Conservation (phyloP, 805 yeast genomes). For the Blastobotrys americana region DNA sequence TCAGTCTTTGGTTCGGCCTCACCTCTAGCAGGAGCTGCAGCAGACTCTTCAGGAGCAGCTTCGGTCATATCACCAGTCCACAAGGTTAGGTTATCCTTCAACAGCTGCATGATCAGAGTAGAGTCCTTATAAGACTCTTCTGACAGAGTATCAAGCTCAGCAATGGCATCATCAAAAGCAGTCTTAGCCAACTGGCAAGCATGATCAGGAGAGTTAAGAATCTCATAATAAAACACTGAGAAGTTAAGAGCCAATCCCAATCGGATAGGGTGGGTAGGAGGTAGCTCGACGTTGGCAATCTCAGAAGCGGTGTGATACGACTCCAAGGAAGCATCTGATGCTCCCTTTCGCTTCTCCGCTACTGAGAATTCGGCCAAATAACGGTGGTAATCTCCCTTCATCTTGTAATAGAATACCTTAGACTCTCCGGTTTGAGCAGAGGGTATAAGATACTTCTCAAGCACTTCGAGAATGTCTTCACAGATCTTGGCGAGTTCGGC, state of each 20-base stretch:
- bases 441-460: constrained; percentile 85
- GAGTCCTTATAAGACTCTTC: constrained; percentile 99
- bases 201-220: constrained; percentile 95
- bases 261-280: constrained; percentile 98
- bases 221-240: constrained; percentile 97
- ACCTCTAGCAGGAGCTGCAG: constrained; percentile 17
- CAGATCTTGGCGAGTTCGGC: constrained; percentile 86
- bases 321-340: constrained; percentile 87
- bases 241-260: constrained; percentile 96
- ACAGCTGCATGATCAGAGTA: constrained; percentile 96
- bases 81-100: constrained; percentile 95
- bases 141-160: constrained; percentile 93
- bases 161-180: constrained; percentile 98
- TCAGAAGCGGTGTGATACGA: constrained; percentile 94
- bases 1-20: constrained; percentile 14
- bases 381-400: constrained; percentile 99
- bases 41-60: constrained; percentile 20
- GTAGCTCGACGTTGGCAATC: constrained; percentile 92
- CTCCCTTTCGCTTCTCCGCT: constrained; percentile 84
- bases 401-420: constrained; percentile 95
- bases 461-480: constrained; percentile 83
- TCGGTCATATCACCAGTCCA: constrained; percentile 46
- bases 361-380: constrained; percentile 95
- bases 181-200: constrained; percentile 99
- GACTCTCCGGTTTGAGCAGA: constrained; percentile 96